A percentile compares a stretch with the other conserved stretches of the same genome.
Evolutionary conservation across 2,329 filamentous ascomycete species (phyloP).

Genomic region (Myotisia sp.): DNA sequence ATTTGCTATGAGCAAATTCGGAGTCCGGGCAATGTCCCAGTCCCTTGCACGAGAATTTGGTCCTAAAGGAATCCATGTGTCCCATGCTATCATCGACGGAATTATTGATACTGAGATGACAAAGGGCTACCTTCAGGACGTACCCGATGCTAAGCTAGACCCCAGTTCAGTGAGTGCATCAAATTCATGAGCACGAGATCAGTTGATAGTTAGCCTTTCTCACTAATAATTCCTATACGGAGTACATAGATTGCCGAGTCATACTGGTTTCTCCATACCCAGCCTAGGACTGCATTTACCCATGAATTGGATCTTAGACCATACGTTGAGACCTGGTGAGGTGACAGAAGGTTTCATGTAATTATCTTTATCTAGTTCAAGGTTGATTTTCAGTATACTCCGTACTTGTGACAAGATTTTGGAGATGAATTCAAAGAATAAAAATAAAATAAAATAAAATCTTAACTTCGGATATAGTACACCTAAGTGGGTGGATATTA

Average conservation of each 20-base stretch:
- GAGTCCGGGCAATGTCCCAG: slow-evolving; percentile 57
- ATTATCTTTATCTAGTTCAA: no score
- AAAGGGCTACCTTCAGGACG: slow-evolving; percentile 44
- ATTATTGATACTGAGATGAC: slow-evolving; percentile 67
- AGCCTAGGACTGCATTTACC: slow-evolving; percentile 64
- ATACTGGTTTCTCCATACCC: slow-evolving; percentile 73
- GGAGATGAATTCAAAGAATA: no score
- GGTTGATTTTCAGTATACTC: no score
- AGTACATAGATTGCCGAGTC: slow-evolving; percentile 59
- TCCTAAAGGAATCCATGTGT: slow-evolving; percentile 68
- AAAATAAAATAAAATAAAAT: no score
- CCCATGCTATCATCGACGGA: slow-evolving; percentile 70
- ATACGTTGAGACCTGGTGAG: slow-evolving; percentile 76
- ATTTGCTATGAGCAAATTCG: slow-evolving; percentile 72
- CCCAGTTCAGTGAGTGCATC: slow-evolving; percentile 56
- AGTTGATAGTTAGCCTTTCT: no score
- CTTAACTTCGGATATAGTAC: no score
- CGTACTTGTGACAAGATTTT: no score
- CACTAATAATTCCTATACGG: not conserved
- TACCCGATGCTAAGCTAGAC: slow-evolving; percentile 53
- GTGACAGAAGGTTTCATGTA: no score
- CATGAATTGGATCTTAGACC: slow-evolving; percentile 71
- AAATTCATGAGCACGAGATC: no score
- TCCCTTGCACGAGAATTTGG: slow-evolving; percentile 71
- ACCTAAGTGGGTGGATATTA: no score